Evolutionary conservation across 2,329 filamentous ascomycete genomes (phyloP).

Genomic region (Cladophialophora exuberans): DNA sequence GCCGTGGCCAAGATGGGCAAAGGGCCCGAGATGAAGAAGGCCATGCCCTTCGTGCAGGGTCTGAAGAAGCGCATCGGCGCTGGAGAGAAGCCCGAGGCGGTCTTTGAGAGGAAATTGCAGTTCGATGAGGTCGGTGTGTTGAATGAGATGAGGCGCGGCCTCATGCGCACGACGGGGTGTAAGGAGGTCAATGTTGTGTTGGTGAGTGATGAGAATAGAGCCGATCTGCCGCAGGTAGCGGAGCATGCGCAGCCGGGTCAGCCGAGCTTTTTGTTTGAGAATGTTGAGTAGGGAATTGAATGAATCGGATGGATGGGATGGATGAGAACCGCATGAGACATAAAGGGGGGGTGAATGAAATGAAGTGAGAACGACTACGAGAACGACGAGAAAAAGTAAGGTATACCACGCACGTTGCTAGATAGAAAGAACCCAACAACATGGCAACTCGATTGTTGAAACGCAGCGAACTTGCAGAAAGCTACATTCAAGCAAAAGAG

Average conservation of each 20-base stretch:
- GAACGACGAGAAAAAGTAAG: no score
- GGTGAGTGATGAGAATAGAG: conserved; percentile 68
- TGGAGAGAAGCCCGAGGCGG: conserved; percentile 44
- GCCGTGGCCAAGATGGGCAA: conserved; percentile 72
- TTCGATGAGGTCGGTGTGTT: conserved; percentile 84
- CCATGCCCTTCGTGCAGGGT: conserved; percentile 91
- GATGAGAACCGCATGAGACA: not conserved
- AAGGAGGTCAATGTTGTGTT: conserved; percentile 71
- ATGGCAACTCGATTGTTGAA: no score
- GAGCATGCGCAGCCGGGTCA: conserved; percentile 79
- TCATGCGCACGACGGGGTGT: conserved; percentile 76
- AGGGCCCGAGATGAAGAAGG: conserved; percentile 81
- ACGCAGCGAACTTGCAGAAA: no score
- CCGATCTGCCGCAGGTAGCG: conserved; percentile 62
- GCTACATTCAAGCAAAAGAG: no score
- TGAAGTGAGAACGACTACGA: not conserved
- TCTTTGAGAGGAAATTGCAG: conserved; percentile 80
- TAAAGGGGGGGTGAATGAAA: not conserved
- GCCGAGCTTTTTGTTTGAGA: conserved; percentile 84
- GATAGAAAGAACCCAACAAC: no score
- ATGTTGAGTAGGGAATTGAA: conserved; percentile 55
- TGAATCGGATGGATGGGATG: not conserved
- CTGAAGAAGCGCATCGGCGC: conserved; percentile 80
- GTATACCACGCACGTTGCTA: no score
- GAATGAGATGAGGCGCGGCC: conserved; percentile 73